Base-by-base conservation (phyloP, 805 yeast genomes). In the Komagataella populi region DNA sequence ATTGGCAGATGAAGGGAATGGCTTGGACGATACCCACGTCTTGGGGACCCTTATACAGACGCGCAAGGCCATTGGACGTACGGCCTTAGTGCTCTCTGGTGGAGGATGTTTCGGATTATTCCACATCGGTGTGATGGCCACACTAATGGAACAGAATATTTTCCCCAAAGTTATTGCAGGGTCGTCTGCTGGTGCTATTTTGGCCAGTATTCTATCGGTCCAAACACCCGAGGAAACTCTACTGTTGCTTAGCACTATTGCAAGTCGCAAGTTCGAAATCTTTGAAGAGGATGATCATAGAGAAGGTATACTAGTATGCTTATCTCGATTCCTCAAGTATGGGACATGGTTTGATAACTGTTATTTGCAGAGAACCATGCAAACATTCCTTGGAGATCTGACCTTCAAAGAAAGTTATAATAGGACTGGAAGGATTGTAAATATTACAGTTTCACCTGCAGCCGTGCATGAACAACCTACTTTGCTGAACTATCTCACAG, bases 391-490 rank as follows among this genome's bases (percentile, higher is more conserved):
- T 4, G 98, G 98, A 1, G 91, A 90, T 61, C 68, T 91, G 56
- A 93, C 99, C 0, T 91, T 93, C 62, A 80, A 88, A 60, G 98
- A 91, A 65, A 96, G 96, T 0, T 91, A 87, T 63, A 88, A 93
- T 62, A 78, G 96, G 59, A 90, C 97, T 0, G 96, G 98, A 0
- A 77, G 90, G 53, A 86, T 93, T n/a, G 70, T 93, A 54, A 93
- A 93, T 62, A 86, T 93, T 48, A 90, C 97, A 0, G 99, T 93
- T 0, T 88, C 97, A 0, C 85, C 96, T 1, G 90, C 95, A 0
- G 83, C 95, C 1, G 72, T 84, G 23, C 91, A 88, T 63, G 99
- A 95, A 60, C 96, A 88, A 64, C 95, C 96, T 3, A 71, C 95
- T 23, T 67, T 93, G 17, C 71, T 93, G 48, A 85, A 86, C 60